phyloP scores from a whole-genome alignment of 352 stramenopile genomes.

The Globisporangium irregulare region DNA sequence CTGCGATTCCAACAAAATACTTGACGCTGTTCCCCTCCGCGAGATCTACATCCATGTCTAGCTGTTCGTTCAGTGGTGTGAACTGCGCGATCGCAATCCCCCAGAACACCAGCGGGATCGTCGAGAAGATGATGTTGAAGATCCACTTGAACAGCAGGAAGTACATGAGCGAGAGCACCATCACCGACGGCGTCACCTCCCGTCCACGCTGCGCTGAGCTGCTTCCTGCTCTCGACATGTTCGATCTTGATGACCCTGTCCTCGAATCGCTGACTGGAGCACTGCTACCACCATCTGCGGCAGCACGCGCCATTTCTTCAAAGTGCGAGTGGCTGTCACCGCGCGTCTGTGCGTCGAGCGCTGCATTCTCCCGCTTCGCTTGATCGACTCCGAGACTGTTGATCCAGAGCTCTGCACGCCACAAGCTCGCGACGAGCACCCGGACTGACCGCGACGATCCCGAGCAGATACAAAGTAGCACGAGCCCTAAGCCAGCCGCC shows the following conservation, averaged over 20 bases:
- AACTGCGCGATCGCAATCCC: slow-evolving; percentile 38
- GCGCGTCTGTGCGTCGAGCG: slow-evolving; percentile 13
- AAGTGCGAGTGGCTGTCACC: slow-evolving; percentile 15
- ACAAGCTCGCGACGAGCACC: slow-evolving; percentile 51
- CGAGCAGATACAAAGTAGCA: slow-evolving; percentile 46
- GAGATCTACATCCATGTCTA: slow-evolving; percentile 7
- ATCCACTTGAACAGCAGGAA: slow-evolving; percentile 70
- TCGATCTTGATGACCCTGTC: slow-evolving; percentile 1
- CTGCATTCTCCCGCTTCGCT: slow-evolving; percentile 12
- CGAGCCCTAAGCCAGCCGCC: slow-evolving; percentile 27
- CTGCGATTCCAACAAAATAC: slow-evolving; percentile 45
- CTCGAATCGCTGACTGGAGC: too few species aligned
- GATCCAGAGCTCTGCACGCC: slow-evolving; percentile 54
- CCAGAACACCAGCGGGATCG: slow-evolving; percentile 48
- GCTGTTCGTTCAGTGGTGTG: slow-evolving; percentile 19
- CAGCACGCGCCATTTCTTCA: slow-evolving; percentile 9
- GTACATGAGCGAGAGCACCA: slow-evolving; percentile 65
- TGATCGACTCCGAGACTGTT: slow-evolving; percentile 29
- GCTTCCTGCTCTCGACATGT: slow-evolving; percentile 3
- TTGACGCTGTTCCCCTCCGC: slow-evolving; percentile 16
- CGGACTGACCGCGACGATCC: slow-evolving; percentile 32
- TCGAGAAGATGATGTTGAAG: slow-evolving; percentile 54
- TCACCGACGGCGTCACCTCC: slow-evolving; percentile 57
- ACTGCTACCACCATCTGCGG: neutral
- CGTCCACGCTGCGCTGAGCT: slow-evolving; percentile 17